These are phyloP conservation scores for Verticillium klebahnii DNA, from an alignment of 2,329 filamentous ascomycete genomes.

Conservation along the genomic window DNA sequence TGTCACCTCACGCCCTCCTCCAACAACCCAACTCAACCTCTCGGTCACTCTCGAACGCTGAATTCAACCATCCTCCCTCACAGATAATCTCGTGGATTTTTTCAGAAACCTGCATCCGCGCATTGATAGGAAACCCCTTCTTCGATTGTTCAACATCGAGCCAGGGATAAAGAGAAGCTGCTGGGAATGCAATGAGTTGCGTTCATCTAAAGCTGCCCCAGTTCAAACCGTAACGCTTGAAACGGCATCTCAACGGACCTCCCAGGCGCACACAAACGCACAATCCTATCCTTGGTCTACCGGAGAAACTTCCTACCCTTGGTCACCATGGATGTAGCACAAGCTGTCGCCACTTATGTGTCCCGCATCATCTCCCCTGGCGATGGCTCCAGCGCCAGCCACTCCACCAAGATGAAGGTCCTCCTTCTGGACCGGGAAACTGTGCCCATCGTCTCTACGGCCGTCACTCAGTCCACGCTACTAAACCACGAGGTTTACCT, in stretches of 20 bases:
- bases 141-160: too few relatives aligned
- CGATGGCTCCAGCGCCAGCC: constrained; percentile 61
- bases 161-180: too few relatives aligned
- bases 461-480: constrained; percentile 90
- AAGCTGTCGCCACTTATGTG: constrained; percentile 91
- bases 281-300: background rate
- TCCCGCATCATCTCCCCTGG: constrained; percentile 89
- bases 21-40: too few relatives aligned
- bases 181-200: too few relatives aligned
- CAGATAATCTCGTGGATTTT: too few relatives aligned
- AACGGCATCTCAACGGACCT: background rate
- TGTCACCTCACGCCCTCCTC: too few relatives aligned
- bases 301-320: constrained; percentile 12
- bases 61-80: too few relatives aligned
- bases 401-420: constrained; percentile 96
- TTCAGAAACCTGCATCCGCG: too few relatives aligned
- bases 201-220: too few relatives aligned
- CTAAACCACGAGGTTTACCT: constrained; percentile 97
- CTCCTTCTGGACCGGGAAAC: constrained; percentile 91
- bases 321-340: constrained; percentile 80
- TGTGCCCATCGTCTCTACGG: constrained; percentile 87
- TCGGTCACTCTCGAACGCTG: too few relatives aligned
- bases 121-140: too few relatives aligned
- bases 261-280: background rate
- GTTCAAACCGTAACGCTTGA: too few relatives aligned